phyloP scores from a whole-genome alignment of 306 rosid genomes.

The Prunus armeniaca region DNA sequence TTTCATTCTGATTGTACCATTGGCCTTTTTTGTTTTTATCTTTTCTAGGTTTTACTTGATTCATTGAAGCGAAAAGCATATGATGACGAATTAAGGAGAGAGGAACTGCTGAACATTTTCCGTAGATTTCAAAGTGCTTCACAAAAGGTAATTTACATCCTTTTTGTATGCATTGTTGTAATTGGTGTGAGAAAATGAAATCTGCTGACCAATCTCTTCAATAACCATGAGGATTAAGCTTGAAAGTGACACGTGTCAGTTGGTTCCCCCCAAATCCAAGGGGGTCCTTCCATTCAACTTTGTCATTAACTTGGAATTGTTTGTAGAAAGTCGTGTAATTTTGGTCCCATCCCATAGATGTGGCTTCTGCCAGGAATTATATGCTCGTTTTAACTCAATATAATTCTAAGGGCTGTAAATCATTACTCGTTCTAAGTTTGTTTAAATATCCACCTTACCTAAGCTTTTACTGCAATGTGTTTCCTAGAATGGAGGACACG shows the following conservation, averaged over 20 bases:
- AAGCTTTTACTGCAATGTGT: constrained; percentile 36
- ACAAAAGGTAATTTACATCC: constrained; percentile 46
- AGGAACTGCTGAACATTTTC: constrained; percentile 76
- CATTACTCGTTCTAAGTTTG: constrained; percentile 10
- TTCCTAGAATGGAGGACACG: constrained; percentile 69
- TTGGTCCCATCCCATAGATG: background rate
- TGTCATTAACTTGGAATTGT: background rate
- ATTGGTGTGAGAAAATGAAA: background rate
- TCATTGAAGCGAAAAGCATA: constrained; percentile 82
- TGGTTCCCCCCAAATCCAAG: background rate
- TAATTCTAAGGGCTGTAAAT: background rate
- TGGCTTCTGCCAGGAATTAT: constrained; percentile 5
- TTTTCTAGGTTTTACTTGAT: constrained; percentile 80
- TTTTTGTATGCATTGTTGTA: constrained; percentile 4
- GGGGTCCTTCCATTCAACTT: background rate
- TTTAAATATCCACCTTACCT: constrained; percentile 28
- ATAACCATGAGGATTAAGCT: background rate
- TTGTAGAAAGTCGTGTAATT: background rate
- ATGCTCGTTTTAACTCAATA: constrained; percentile 2
- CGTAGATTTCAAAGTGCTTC: constrained; percentile 65
- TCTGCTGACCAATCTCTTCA: background rate
- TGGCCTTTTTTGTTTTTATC: background rate
- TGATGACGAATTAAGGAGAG: constrained; percentile 91
- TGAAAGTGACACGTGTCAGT: background rate
- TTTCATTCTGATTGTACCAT: constrained; percentile 20